Percentiles rank a stretch among this genome's conserved stretches.
These are phyloP conservation scores for Boletus edulis DNA, from an alignment of 768 basidiomycete species.

Conservation along the genomic window DNA sequence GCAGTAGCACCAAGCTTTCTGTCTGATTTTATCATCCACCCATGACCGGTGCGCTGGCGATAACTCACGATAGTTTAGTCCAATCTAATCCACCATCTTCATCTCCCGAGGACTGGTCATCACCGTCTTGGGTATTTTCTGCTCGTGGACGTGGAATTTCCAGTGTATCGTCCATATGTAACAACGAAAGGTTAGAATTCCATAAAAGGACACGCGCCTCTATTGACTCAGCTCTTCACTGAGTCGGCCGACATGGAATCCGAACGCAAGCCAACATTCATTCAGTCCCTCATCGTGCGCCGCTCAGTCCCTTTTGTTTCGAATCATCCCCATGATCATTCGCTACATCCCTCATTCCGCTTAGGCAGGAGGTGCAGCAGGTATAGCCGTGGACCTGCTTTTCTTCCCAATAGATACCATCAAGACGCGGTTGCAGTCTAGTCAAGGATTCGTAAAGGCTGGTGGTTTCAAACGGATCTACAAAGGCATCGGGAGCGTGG, in stretches of 20 bases:
- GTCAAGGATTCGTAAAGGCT: conserved; percentile 78
- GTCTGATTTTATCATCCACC: conserved; percentile 3
- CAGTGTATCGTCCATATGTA: conserved; percentile 61
- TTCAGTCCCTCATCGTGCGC: conserved; percentile 47
- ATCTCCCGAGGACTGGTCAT: conserved; percentile 61
- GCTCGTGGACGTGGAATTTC: conserved; percentile 37
- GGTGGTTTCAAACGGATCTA: conserved; percentile 93
- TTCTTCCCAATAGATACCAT: conserved; percentile 97
- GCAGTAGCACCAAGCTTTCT: conserved; percentile 27
- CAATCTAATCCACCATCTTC: conserved; percentile 79
- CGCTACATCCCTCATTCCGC: conserved; percentile 4
- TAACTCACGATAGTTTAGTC: conserved; percentile 67
- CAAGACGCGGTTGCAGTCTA: conserved; percentile 91
- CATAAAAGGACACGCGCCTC: conserved; percentile 4
- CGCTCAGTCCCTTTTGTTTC: conserved; percentile 6
- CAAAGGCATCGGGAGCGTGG: conserved; percentile 90
- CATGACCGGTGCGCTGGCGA: background rate
- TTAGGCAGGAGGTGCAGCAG: conserved; percentile 88
- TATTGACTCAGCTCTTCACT: conserved; percentile 5
- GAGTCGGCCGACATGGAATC: conserved; percentile 22
- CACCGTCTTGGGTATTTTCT: conserved; percentile 22
- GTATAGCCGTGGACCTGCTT: conserved; percentile 89
- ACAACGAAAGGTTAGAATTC: background rate
- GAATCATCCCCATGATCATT: conserved; percentile 11
- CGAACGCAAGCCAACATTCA: conserved; percentile 39